Evolutionary conservation across 176 grass and related monocot genomes (phyloP).

Genomic region (Thinopyrum elongatum): DNA sequence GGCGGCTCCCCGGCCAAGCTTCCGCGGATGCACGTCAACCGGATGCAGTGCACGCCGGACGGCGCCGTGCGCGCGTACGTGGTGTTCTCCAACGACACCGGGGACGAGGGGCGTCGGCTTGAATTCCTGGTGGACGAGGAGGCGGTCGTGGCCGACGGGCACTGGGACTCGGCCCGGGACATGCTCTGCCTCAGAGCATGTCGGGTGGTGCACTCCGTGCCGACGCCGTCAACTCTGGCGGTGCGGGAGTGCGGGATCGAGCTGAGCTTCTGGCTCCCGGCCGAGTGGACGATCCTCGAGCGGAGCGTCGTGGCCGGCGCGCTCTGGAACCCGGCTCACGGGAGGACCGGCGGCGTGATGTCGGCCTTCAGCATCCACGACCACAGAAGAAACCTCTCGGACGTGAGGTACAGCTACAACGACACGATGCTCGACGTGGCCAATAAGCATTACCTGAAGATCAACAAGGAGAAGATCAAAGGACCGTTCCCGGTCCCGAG

Average conservation of each 20-base stretch:
- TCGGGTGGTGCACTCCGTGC: neutral
- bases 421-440: conserved; percentile 24
- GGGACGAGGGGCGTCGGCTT: neutral
- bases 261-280: conserved; percentile 70
- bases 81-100: conserved; percentile 41
- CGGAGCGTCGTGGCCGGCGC: conserved; percentile 37
- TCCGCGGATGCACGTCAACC: conserved; percentile 30
- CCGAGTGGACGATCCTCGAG: conserved; percentile 35
- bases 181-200: conserved; percentile 54
- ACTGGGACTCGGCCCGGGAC: conserved; percentile 31
- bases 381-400: conserved; percentile 17
- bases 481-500: neutral
- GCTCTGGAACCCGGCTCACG: conserved; percentile 18
- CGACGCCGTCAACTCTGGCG: neutral
- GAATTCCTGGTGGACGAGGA: neutral
- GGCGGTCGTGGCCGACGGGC: conserved; percentile 52
- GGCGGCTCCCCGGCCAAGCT: neutral
- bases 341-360: neutral
- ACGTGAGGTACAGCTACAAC: conserved; percentile 42
- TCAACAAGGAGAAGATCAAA: neutral
- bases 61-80: conserved; percentile 36
- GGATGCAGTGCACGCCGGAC: conserved; percentile 26
- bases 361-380: conserved; percentile 18
- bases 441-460: neutral
- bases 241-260: conserved; percentile 45